Evolutionary conservation across 768 basidiomycete genomes (phyloP).

Genomic region (Leccinum subgranulosum): DNA sequence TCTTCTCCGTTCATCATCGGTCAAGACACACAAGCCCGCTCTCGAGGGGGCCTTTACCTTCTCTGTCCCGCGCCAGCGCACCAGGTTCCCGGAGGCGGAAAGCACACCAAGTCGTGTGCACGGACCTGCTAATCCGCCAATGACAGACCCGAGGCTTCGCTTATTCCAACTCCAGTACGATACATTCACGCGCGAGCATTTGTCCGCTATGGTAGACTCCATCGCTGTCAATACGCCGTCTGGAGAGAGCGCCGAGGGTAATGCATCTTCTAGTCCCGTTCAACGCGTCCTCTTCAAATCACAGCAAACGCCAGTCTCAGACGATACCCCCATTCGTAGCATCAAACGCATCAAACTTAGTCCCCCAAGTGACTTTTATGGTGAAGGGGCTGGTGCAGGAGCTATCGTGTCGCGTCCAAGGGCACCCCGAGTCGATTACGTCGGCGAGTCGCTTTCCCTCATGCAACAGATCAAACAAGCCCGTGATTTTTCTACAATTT

Average conservation of each 20-base stretch:
- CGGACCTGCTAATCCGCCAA: constrained; percentile 29
- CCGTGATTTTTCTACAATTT: constrained; percentile 74
- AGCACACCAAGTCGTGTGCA: constrained; percentile 48
- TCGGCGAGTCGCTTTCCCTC: constrained; percentile 71
- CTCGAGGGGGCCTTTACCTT: constrained; percentile 73
- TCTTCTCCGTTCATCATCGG: constrained; percentile 15
- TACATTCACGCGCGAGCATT: constrained; percentile 91
- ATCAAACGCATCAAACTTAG: constrained; percentile 80
- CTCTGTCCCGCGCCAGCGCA: constrained; percentile 48
- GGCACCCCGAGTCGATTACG: constrained; percentile 58
- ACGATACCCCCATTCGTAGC: constrained; percentile 60
- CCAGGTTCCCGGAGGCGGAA: constrained; percentile 49
- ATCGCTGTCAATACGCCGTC: constrained; percentile 82
- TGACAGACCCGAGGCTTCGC: constrained; percentile 72
- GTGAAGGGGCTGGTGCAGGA: constrained; percentile 46
- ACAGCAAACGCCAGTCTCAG: constrained; percentile 40
- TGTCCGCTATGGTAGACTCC: constrained; percentile 91
- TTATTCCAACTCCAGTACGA: constrained; percentile 96
- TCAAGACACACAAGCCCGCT: constrained; percentile 43
- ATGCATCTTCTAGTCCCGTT: constrained; percentile 43
- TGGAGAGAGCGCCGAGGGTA: constrained; percentile 43
- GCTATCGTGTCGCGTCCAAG: constrained; percentile 50
- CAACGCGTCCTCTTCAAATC: constrained; percentile 44
- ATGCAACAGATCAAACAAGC: constrained; percentile 81
- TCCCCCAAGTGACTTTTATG: constrained; percentile 57